Evolutionary conservation across 805 yeast species (phyloP).

Genomic region (Scheffersomyces coipomensis): DNA sequence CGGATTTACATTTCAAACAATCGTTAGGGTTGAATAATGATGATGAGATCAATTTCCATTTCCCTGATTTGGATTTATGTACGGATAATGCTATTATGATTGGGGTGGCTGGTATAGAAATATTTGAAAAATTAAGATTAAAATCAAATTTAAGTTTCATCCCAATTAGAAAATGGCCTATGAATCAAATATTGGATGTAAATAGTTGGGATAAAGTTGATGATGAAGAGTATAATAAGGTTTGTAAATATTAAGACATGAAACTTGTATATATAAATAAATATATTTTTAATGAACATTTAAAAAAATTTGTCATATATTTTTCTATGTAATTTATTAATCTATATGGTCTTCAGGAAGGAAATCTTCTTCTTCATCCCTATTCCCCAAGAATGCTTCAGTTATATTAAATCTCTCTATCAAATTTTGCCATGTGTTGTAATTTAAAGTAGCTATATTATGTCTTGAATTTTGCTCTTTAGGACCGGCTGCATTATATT

Average conservation of each 20-base stretch:
- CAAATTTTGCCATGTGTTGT: slow-evolving; percentile 60
- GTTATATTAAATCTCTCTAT: slow-evolving; percentile 55
- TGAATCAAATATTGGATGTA: slow-evolving; percentile 47
- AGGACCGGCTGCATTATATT: slow-evolving; percentile 16
- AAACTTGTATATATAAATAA: slow-evolving; percentile 2
- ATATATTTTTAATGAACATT: not conserved
- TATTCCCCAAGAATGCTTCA: slow-evolving; percentile 49
- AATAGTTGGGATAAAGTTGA: slow-evolving; percentile 50
- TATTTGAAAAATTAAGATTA: slow-evolving; percentile 54
- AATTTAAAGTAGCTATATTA: slow-evolving; percentile 70
- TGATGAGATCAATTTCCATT: slow-evolving; percentile 42
- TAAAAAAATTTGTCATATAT: too few relatives aligned
- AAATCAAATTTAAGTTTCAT: slow-evolving; percentile 52
- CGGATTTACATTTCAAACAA: slow-evolving; percentile 27
- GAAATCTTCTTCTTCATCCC: slow-evolving; percentile 30
- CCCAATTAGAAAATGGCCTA: slow-evolving; percentile 86
- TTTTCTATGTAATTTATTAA: not conserved
- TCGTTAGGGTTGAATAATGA: slow-evolving; percentile 6
- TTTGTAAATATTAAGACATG: slow-evolving; percentile 2
- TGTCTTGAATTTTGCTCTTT: slow-evolving; percentile 45
- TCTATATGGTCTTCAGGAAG: slow-evolving; percentile 15
- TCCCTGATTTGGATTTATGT: slow-evolving; percentile 72
- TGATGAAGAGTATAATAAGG: slow-evolving; percentile 15
- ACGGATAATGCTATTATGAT: slow-evolving; percentile 97
- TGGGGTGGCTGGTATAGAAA: slow-evolving; percentile 94